These are phyloP conservation scores for Sutorius australiensis DNA, from an alignment of 768 basidiomycete species.

Conservation along the genomic window DNA sequence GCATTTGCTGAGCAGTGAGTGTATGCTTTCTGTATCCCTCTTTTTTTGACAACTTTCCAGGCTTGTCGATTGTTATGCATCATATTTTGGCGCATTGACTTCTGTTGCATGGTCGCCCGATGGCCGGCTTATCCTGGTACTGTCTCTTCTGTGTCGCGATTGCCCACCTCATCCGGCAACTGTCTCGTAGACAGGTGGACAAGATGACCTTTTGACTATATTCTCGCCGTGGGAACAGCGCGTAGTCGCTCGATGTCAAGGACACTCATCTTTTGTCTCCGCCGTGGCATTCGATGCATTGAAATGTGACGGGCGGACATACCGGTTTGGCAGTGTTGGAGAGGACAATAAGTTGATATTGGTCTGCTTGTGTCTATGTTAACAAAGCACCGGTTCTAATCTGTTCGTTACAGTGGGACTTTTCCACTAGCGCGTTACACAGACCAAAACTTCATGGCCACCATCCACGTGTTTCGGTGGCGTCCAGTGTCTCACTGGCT, in stretches of 20 bases:
- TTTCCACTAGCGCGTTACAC: constrained; percentile 86
- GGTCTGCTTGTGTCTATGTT: constrained; percentile 40
- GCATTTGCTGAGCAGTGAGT: constrained; percentile 79
- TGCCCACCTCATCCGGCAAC: background rate
- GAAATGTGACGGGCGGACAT: constrained; percentile 83
- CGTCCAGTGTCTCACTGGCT: constrained; percentile 73
- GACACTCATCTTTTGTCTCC: constrained; percentile 93
- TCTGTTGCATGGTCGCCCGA: constrained; percentile 96
- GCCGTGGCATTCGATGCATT: constrained; percentile 87
- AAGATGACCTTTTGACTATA: constrained; percentile 94
- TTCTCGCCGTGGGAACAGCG: constrained; percentile 94
- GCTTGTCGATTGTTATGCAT: constrained; percentile 89
- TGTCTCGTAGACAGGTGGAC: constrained; percentile 76
- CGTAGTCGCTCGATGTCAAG: constrained; percentile 93
- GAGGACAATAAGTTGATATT: constrained; percentile 95
- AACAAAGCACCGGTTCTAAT: background rate
- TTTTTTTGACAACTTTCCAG: constrained; percentile 36
- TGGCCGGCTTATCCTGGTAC: constrained; percentile 84
- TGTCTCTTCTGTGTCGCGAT: background rate
- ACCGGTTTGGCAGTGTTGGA: constrained; percentile 93
- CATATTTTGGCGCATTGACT: constrained; percentile 90
- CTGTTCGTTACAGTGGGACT: constrained; percentile 71
- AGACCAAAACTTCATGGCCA: constrained; percentile 74
- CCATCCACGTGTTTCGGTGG: constrained; percentile 72
- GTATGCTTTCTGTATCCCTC: background rate